Evolutionary conservation across 768 basidiomycete genomes (phyloP).

Genomic region (Kwoniella sp.): DNA sequence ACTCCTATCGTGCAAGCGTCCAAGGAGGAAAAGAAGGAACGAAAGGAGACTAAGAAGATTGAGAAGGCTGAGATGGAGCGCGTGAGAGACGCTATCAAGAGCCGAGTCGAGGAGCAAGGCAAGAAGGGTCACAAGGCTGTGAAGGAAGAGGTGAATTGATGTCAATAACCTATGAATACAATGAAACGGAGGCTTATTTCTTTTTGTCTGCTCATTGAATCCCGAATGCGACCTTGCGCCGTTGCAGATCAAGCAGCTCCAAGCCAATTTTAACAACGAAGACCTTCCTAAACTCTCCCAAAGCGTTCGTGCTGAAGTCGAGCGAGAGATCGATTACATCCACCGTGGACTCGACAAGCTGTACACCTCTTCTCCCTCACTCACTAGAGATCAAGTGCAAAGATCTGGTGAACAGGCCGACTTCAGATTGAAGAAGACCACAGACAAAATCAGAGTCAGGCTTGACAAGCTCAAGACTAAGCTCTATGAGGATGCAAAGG

Average conservation of each 20-base stretch:
- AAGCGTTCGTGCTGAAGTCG: constrained; percentile 31
- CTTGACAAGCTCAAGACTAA: constrained; percentile 22
- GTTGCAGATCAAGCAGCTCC: constrained; percentile 15
- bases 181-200: constrained; percentile 1
- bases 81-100: constrained; percentile 28
- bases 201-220: background rate
- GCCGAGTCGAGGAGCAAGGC: constrained; percentile 31
- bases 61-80: constrained; percentile 27
- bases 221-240: background rate
- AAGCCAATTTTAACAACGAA: constrained; percentile 12
- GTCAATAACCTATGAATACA: background rate
- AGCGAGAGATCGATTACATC: constrained; percentile 43
- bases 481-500: constrained; percentile 22
- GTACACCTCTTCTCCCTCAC: constrained; percentile 31
- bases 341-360: constrained; percentile 48
- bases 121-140: constrained; percentile 32
- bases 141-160: constrained; percentile 35
- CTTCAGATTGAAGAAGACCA: constrained; percentile 24
- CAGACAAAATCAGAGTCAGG: constrained; percentile 30
- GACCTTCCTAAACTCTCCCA: constrained; percentile 28
- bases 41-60: constrained; percentile 18
- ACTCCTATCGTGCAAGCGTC: constrained; percentile 6
- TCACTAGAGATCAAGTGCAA: constrained; percentile 36
- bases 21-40: constrained; percentile 15
- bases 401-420: constrained; percentile 40